Percentiles rank a stretch among this genome's conserved stretches.
phyloP scores from a whole-genome alignment of 805 yeast genomes.

The Yarrowia sp. region DNA sequence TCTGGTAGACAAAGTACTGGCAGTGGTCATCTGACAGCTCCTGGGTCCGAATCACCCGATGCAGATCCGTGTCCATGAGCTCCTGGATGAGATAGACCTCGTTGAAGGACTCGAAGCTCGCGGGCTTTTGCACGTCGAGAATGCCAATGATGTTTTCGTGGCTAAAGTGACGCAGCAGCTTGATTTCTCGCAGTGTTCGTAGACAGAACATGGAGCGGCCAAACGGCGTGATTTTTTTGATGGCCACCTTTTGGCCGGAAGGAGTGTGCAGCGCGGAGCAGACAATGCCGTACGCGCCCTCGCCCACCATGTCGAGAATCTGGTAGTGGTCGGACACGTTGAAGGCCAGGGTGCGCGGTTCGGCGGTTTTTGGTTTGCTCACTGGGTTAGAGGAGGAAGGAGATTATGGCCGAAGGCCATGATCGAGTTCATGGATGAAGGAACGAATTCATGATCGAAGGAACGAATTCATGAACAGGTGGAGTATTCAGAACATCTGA shows the following conservation, averaged over 20 bases:
- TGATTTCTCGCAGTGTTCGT: constrained; percentile 84
- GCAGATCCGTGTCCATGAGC: constrained; percentile 98
- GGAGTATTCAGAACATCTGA: no score
- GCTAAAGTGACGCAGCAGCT: constrained; percentile 80
- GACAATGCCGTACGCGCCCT: constrained; percentile 95
- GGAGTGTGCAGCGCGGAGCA: constrained; percentile 85
- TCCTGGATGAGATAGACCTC: constrained; percentile 83
- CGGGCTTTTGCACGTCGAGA: constrained; percentile 84
- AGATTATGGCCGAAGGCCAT: no score
- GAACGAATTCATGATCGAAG: no score
- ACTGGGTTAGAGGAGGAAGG: background rate
- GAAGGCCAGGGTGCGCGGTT: constrained; percentile 53
- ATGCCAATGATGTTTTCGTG: constrained; percentile 92
- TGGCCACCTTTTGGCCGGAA: constrained; percentile 85
- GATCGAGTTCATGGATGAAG: no score
- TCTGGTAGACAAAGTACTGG: constrained; percentile 90
- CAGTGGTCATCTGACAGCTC: constrained; percentile 85
- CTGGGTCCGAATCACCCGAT: constrained; percentile 91
- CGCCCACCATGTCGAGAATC: constrained; percentile 81
- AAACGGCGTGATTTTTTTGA: constrained; percentile 90
- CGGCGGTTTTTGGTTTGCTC: constrained; percentile 2
- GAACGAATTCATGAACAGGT: no score
- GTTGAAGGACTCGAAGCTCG: constrained; percentile 65
- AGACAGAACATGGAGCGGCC: constrained; percentile 84
- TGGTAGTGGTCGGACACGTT: constrained; percentile 86